These are phyloP conservation scores for Fusarium mangiferae DNA, from an alignment of 2,329 filamentous ascomycete genomes.

Conservation along the genomic window DNA sequence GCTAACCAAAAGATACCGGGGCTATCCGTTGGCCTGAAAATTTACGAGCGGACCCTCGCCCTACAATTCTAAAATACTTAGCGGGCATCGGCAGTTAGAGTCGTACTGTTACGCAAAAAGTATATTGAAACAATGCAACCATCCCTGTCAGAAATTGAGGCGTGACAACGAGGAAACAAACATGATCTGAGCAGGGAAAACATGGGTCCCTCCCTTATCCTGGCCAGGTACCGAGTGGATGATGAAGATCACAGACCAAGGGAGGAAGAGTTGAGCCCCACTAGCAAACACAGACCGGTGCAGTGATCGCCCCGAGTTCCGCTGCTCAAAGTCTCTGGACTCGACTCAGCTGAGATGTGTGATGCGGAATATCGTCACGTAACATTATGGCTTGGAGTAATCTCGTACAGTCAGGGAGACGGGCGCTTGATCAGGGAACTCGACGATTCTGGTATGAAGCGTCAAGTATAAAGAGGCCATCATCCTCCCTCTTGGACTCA, in stretches of 20 bases:
- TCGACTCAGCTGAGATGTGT: not conserved
- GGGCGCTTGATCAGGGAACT: not conserved
- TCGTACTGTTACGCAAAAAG: not conserved
- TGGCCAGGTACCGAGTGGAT: not conserved
- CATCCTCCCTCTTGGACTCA: not conserved
- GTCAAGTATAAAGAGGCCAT: constrained; percentile 18
- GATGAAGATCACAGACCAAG: not conserved
- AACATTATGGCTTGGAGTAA: not conserved
- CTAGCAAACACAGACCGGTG: not conserved
- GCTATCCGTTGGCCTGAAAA: not conserved
- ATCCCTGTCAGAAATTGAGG: not conserved
- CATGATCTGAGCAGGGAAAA: constrained; percentile 1
- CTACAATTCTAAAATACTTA: not conserved
- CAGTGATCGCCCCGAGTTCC: constrained; percentile 4
- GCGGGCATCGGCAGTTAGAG: not conserved
- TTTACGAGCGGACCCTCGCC: not conserved
- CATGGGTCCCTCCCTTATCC: not conserved
- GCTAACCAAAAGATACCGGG: not conserved
- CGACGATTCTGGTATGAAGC: not conserved
- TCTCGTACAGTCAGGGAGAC: not conserved
- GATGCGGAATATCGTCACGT: not conserved
- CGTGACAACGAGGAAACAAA: not conserved
- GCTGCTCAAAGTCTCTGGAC: not conserved
- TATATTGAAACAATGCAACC: not conserved
- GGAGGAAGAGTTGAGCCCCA: not conserved